Evolutionary conservation across 2,329 filamentous ascomycete genomes (phyloP).

Genomic region (Diaporthe citrichinensis): DNA sequence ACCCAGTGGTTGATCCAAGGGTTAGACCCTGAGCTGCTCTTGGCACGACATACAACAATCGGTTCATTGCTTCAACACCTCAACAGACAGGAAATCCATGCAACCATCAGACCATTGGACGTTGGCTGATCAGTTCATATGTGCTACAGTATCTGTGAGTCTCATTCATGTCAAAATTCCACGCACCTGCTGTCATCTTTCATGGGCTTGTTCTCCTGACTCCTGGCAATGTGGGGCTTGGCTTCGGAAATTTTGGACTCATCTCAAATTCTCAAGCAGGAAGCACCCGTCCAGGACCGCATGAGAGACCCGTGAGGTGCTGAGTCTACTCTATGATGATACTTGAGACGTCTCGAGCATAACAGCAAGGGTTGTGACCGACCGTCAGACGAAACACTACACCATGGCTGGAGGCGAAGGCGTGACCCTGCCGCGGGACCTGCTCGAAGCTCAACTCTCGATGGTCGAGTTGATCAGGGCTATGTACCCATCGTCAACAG

Average conservation of each 20-base stretch:
- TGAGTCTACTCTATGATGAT: background rate
- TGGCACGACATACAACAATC: background rate
- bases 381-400: slow-evolving; percentile 44
- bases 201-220: background rate
- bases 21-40: background rate
- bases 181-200: background rate
- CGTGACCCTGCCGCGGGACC: slow-evolving; percentile 22
- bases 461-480: slow-evolving; percentile 40
- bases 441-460: slow-evolving; percentile 39
- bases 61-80: background rate
- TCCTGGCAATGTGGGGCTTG: background rate
- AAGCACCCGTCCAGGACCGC: background rate
- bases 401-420: slow-evolving; percentile 13
- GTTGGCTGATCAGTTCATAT: background rate
- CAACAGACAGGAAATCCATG: background rate
- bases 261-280: background rate
- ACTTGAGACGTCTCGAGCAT: too few species aligned
- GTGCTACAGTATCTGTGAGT: background rate
- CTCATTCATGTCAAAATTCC: background rate
- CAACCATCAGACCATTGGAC: background rate
- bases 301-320: background rate
- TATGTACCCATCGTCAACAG: slow-evolving; percentile 36
- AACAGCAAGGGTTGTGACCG: background rate
- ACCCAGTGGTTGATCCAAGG: background rate
- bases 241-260: slow-evolving; percentile 27